These are phyloP conservation scores for Kitagawia praeruptora DNA, from an alignment of 129 eudicot genomes.

Conservation along the genomic window DNA sequence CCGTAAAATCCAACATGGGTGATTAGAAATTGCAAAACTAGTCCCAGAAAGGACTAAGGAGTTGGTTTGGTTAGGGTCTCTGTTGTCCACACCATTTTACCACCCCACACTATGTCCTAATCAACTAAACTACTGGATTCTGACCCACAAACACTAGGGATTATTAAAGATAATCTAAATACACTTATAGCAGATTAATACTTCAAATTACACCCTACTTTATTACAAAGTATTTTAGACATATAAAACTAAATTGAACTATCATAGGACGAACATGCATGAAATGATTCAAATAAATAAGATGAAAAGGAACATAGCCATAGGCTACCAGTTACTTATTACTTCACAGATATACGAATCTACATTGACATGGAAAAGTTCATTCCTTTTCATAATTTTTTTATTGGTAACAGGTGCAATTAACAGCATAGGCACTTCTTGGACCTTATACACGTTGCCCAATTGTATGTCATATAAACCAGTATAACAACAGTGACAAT, in stretches of 20 bases:
- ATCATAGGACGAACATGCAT: background rate
- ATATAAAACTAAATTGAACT: background rate
- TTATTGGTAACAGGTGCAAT: background rate
- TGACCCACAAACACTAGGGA: background rate
- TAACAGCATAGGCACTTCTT: too few relatives aligned
- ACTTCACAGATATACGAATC: background rate
- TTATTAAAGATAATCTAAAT: background rate
- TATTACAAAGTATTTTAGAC: background rate
- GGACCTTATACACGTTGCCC: too few relatives aligned
- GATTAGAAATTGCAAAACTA: background rate
- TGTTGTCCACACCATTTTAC: too few relatives aligned
- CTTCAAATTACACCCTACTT: background rate
- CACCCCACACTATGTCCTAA: too few relatives aligned
- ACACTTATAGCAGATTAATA: background rate
- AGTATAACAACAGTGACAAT: too few relatives aligned
- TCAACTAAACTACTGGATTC: background rate
- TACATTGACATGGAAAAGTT: background rate
- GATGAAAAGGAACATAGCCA: background rate
- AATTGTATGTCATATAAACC: too few relatives aligned
- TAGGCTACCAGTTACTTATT: background rate
- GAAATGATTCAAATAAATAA: background rate
- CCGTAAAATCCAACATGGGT: background rate
- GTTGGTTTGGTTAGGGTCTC: too few relatives aligned
- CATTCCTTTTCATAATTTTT: background rate
- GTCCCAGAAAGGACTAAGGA: background rate